A percentile compares a stretch with the other conserved stretches of the same genome.
These are phyloP conservation scores for Houttuynia cordata DNA, from an alignment of 164 flowering plant species.

Conservation along the genomic window DNA sequence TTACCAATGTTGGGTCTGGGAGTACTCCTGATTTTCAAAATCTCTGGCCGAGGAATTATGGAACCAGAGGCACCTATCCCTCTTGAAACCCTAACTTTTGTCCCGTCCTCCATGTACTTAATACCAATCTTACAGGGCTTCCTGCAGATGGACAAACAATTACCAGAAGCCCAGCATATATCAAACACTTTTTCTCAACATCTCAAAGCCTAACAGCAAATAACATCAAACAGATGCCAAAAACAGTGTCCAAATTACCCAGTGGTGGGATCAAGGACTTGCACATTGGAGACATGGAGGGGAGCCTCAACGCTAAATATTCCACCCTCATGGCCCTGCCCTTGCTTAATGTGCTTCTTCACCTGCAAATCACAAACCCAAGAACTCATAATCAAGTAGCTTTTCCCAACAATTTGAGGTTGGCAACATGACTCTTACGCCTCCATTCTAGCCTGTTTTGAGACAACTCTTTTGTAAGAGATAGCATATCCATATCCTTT, in stretches of 20 bases:
- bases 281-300: constrained; percentile 91
- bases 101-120: constrained; percentile 75
- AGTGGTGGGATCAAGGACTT: constrained; percentile 77
- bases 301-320: constrained; percentile 96
- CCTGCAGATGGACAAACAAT: not conserved
- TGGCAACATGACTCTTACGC: too few species aligned
- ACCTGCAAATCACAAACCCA: constrained; percentile 32
- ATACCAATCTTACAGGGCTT: constrained; percentile 6
- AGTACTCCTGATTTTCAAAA: constrained; percentile 70
- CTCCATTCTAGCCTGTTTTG: too few species aligned
- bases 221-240: not conserved
- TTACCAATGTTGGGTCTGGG: constrained; percentile 69
- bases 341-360: constrained; percentile 86
- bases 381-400: too few species aligned
- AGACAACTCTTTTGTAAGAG: too few species aligned
- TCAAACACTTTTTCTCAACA: not conserved
- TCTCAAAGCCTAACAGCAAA: not conserved
- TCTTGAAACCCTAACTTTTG: constrained; percentile 76
- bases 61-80: constrained; percentile 83
- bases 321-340: constrained; percentile 96
- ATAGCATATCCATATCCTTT: too few species aligned
- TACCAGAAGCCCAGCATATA: not conserved
- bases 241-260: constrained; percentile 28
- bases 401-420: too few species aligned
- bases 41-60: constrained; percentile 94